phyloP scores from a whole-genome alignment of 2,329 filamentous ascomycete species.

The Phialocephala subalpina region DNA sequence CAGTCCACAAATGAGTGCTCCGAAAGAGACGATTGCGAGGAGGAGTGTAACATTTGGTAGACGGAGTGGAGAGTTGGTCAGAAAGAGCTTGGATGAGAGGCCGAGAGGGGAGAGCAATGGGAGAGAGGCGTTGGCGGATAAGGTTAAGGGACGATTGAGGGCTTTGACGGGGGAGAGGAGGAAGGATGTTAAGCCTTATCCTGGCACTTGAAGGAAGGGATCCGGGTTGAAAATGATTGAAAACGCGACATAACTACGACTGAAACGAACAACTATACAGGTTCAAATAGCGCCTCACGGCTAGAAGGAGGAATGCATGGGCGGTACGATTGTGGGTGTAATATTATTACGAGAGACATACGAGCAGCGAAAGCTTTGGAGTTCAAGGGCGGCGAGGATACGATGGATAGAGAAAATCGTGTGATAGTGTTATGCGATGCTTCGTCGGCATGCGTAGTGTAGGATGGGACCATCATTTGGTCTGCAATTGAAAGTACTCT shows the following conservation, averaged over 20 bases:
- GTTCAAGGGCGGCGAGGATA: neutral
- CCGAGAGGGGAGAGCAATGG: constrained; percentile 18
- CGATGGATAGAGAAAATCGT: neutral
- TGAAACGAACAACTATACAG: neutral
- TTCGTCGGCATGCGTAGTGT: neutral
- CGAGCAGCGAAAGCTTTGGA: neutral
- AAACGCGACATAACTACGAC: neutral
- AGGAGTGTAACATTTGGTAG: constrained; percentile 30
- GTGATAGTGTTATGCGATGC: neutral
- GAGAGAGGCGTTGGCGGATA: constrained; percentile 18
- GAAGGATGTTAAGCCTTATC: constrained; percentile 31
- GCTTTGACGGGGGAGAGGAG: constrained; percentile 33
- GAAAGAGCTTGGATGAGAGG: constrained; percentile 30
- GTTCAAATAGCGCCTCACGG: too few species aligned
- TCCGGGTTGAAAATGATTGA: neutral
- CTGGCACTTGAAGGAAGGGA: constrained; percentile 30
- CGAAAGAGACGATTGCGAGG: constrained; percentile 22
- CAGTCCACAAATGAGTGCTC: neutral
- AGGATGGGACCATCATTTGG: neutral
- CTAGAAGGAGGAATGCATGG: neutral
- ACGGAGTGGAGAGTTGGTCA: constrained; percentile 3
- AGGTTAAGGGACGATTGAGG: constrained; percentile 35
- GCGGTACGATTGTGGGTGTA: neutral
- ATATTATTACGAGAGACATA: neutral
- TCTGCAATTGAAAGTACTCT: neutral